These are phyloP conservation scores for Hypoxylon fragiforme DNA, from an alignment of 495 filamentous ascomycete species.

Conservation along the genomic window DNA sequence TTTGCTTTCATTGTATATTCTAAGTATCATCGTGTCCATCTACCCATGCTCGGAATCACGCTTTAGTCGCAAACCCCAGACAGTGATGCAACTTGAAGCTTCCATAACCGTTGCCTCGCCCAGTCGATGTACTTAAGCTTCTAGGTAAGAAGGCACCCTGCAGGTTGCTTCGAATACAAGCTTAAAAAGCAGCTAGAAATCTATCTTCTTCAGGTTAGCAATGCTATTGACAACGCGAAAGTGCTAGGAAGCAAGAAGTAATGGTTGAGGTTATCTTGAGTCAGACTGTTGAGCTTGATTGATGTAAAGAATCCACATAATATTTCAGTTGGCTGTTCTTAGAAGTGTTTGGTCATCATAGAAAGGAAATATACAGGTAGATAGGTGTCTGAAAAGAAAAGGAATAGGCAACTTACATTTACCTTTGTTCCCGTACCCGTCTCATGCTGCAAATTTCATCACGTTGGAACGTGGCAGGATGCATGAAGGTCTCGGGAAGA, in stretches of 20 bases:
- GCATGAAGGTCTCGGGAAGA: slow-evolving; percentile 9
- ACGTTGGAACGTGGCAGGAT: background rate
- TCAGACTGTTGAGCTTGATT: slow-evolving; percentile 70
- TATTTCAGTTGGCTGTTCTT: slow-evolving; percentile 63
- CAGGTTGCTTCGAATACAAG: no score
- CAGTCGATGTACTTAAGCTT: no score
- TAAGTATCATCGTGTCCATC: no score
- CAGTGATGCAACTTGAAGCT: no score
- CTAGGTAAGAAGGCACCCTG: no score
- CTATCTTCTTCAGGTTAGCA: no score
- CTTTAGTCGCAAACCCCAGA: no score
- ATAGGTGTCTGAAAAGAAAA: slow-evolving; percentile 2
- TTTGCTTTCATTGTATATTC: no score
- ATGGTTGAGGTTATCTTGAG: slow-evolving; percentile 3
- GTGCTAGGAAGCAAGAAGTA: slow-evolving; percentile 1
- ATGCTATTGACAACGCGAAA: background rate
- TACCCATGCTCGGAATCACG: no score
- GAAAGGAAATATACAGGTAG: background rate
- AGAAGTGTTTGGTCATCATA: slow-evolving; percentile 57
- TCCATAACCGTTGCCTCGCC: no score
- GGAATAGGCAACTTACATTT: slow-evolving; percentile 20
- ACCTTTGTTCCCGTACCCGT: slow-evolving; percentile 1
- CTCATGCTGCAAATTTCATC: background rate
- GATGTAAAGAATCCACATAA: slow-evolving; percentile 55
- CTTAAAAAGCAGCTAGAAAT: no score